Conservation (phyloP, 148 eudicot genomes). For the Talinum fruticosum region DNA sequence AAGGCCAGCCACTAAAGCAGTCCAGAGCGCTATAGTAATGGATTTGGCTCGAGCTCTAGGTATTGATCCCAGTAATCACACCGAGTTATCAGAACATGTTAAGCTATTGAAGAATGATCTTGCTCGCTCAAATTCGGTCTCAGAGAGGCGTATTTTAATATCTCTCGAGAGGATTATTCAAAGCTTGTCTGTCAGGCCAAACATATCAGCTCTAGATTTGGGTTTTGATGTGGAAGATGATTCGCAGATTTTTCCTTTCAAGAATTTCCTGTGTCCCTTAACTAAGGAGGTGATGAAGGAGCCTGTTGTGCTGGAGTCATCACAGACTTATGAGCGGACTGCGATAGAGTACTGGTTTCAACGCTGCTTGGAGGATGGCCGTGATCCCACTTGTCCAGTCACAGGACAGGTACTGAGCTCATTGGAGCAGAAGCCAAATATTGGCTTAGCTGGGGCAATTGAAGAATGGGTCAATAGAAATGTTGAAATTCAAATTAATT, state of each 20-base stretch:
- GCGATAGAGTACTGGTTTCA: slow-evolving; percentile 73
- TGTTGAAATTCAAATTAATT: slow-evolving; percentile 55
- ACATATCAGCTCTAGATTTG: slow-evolving; percentile 33
- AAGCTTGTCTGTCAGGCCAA: slow-evolving; percentile 42
- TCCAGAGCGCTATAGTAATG: slow-evolving; percentile 63
- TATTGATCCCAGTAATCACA: slow-evolving; percentile 37
- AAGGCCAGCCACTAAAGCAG: slow-evolving; percentile 44
- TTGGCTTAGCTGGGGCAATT: slow-evolving; percentile 72
- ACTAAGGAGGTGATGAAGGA: slow-evolving; percentile 76
- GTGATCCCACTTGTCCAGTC: slow-evolving; percentile 78
- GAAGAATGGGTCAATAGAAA: slow-evolving; percentile 71
- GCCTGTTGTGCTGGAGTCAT: slow-evolving; percentile 67
- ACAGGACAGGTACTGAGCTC: slow-evolving; percentile 58
- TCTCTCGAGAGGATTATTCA: slow-evolving; percentile 55
- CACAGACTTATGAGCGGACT: slow-evolving; percentile 59
- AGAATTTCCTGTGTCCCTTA: slow-evolving; percentile 63
- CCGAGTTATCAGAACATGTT: slow-evolving; percentile 46
- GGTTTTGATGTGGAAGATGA: slow-evolving; percentile 51
- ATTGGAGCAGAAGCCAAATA: slow-evolving; percentile 58
- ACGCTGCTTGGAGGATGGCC: slow-evolving; percentile 60
- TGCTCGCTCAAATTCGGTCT: slow-evolving; percentile 43
- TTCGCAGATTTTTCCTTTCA: slow-evolving; percentile 54
- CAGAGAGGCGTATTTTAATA: slow-evolving; percentile 55
- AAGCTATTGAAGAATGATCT: slow-evolving; percentile 49
- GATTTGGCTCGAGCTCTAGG: slow-evolving; percentile 76